Evolutionary conservation across 2,329 filamentous ascomycete genomes (phyloP), one percentile per base, ranked within the genome.

Genomic region (Phyllosticta ampelicida): DNA sequence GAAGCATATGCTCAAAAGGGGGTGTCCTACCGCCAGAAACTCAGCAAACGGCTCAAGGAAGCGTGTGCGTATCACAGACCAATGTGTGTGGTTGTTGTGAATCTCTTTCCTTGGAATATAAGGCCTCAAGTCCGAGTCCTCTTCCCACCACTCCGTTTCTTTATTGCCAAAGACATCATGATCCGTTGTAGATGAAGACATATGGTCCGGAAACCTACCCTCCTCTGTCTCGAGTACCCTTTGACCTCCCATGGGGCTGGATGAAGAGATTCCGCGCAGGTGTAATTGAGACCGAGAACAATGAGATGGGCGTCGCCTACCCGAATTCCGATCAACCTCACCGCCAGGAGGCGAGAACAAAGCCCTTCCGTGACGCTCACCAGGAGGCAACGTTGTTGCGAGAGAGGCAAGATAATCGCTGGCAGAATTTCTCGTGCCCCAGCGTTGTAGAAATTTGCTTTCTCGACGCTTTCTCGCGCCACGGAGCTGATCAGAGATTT

Each of bases 11-110:
- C 18, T 16, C 11, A 9, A 3, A 20, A 16, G 0, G 6, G 23
- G 9, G 19, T 21, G 19, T 5, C 65, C 59, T 60, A 78, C 78
- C 2, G 74, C 78, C 9, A 83, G 71, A 1, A 77, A 73, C 61
- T 83, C 80, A 1, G 79, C 79, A 1, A 81, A 69, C 26, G 78
- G 76, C 63, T 82, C 79, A 10, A 78, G 74, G 62, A 80, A 76
- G 36, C 76, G 72, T 0, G 77, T 76, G 20, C 80, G 74, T 21
- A 81, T 18, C 20, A 76, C 70, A 29, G 76, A 73, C 78, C 79
- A 75, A 63, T 73, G 64, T 21, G 76, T 59, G 18, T 59, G 57
- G 19, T 59, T 48, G 63, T 80, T 80, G 55, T 79, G 75, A 26
- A 80, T 70, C 62, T 78, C 77, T 18, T 78, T 74, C 61, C 76